Conservation (phyloP, 257 asterid genomes). For the Solanum peruvianum region DNA sequence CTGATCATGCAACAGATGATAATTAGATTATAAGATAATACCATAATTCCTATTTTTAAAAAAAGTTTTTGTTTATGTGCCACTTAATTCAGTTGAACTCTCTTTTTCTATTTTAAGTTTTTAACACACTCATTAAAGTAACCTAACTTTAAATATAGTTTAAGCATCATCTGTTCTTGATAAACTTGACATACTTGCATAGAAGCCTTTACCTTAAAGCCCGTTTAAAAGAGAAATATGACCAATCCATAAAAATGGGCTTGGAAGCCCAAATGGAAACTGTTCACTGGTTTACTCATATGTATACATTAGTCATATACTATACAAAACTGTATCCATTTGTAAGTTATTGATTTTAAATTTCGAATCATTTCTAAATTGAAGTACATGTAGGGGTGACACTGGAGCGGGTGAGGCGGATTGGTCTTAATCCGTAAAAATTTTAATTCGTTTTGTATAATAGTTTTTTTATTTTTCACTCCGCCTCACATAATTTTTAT, state of each 20-base stretch:
- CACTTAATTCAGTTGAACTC: neutral
- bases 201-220: neutral
- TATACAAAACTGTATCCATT: neutral
- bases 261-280: neutral
- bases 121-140: neutral
- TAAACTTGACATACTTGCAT: too few species aligned
- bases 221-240: neutral
- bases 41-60: neutral
- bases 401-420: fast-evolving
- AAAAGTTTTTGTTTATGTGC: neutral
- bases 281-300: neutral
- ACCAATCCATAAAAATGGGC: neutral
- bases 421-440: too few species aligned
- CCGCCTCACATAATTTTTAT: too few species aligned
- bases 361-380: neutral
- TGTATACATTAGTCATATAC: neutral
- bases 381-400: neutral
- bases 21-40: neutral
- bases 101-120: neutral
- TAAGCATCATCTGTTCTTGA: too few species aligned
- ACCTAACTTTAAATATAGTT: neutral
- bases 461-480: too few species aligned
- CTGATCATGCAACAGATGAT: neutral
- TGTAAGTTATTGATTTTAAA: too few species aligned
- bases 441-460: fast-evolving